Evolutionary conservation across 2,329 filamentous ascomycete species (phyloP).

Genomic region (Fusarium miscanthi): DNA sequence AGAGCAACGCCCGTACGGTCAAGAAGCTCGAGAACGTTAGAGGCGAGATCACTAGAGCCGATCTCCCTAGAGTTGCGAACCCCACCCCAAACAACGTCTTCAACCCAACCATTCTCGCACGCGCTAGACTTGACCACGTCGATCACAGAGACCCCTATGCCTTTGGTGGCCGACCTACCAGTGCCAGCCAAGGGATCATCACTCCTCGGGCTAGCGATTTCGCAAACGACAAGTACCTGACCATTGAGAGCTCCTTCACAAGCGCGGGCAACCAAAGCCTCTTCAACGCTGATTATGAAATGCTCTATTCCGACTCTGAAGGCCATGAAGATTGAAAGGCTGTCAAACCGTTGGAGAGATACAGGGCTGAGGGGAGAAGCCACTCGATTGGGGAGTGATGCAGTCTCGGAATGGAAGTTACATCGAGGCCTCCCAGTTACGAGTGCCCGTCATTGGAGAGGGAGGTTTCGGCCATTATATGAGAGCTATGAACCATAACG

Average conservation of each 20-base stretch:
- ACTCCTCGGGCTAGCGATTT: background rate
- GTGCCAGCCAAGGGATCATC: background rate
- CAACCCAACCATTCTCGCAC: background rate
- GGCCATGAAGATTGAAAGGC: background rate
- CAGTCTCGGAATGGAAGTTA: background rate
- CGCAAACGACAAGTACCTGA: background rate
- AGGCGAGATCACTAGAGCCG: background rate
- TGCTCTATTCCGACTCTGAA: background rate
- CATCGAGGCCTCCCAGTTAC: background rate
- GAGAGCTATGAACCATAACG: background rate
- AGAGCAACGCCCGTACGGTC: background rate
- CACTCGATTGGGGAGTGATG: background rate
- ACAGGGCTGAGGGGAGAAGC: constrained; percentile 28
- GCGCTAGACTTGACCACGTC: background rate
- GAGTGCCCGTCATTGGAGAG: background rate
- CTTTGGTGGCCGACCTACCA: background rate
- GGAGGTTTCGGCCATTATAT: background rate
- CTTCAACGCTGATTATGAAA: background rate
- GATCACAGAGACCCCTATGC: background rate
- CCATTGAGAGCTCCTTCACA: background rate
- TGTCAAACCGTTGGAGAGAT: background rate
- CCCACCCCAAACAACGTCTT: background rate
- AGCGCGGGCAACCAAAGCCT: background rate
- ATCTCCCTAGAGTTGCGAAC: background rate
- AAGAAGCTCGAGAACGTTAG: background rate